Evolutionary conservation across 1,139 yeast species (phyloP), one percentile per base, ranked within the genome.

Genomic region (Casaregolazyma lundiana): DNA sequence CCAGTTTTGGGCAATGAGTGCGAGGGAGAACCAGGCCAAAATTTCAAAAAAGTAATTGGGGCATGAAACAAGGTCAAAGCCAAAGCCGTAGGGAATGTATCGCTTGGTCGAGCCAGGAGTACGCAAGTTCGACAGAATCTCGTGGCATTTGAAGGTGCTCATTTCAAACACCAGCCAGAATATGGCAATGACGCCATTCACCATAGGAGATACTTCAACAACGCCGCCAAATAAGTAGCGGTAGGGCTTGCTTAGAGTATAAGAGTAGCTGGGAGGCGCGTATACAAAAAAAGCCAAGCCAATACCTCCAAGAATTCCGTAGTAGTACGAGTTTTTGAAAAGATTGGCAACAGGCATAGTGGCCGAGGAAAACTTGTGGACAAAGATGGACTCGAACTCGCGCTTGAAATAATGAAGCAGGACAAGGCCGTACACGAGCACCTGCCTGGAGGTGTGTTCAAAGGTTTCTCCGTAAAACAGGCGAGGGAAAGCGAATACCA

Each of bases 31-130:
- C 95, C 96, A 90, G 2, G 81, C 72, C 59, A 84, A 68, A 40
- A 79, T 71, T 70, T 92, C 98, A 65, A 89, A 92, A 55, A 88
- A 84, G 67, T 92, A 92, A 69, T 92, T 92, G 56, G 98, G 98
- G 53, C 67, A 68, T 11, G 75, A 69, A n/a, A 72, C 71, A 45
- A 58, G 53, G 48, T 60, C 57, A 56, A 73, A 72, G 6, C 75
- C 76, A 49, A 73, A 77, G 15, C 82, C 82, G 40, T 64, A 59
- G 8, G 82, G 82, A 50, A 77, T 76, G 48, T 64, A 68, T 47
- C 77, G 76, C 50, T 71, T 74, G 40, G 68, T 72, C 41, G 78
- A 66, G 30, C 58, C 60, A 5, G 62, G 54, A 8, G 67, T 59
- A 61, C 95, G 75, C 57, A 86, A 71, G 29, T 71, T 65, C 36